Evolutionary conservation across 164 flowering plant genomes (phyloP).

Genomic region (Amborella trichopoda): DNA sequence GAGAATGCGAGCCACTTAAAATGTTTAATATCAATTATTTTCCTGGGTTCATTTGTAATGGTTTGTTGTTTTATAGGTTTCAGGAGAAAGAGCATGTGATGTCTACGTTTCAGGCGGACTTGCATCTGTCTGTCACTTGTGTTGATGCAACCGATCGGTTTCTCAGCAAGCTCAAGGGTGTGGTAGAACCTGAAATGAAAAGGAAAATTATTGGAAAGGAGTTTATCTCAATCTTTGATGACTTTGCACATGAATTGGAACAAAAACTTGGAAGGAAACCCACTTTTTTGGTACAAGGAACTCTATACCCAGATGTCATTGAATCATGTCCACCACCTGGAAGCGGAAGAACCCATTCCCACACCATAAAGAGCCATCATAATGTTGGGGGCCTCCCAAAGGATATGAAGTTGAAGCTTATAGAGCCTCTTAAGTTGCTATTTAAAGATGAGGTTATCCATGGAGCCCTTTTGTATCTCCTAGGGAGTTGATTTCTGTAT

Average conservation of each 20-base stretch:
- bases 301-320: constrained; percentile 94
- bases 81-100: constrained; percentile 85
- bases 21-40: no score
- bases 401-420: constrained; percentile 95
- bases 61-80: constrained; percentile 37
- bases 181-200: constrained; percentile 78
- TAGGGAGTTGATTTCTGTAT: neutral
- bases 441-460: constrained; percentile 90
- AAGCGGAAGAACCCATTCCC: constrained; percentile 85
- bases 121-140: constrained; percentile 88
- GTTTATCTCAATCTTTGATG: constrained; percentile 74
- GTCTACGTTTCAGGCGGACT: constrained; percentile 78
- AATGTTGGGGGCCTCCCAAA: constrained; percentile 99
- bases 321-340: constrained; percentile 99
- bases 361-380: constrained; percentile 98
- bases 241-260: constrained; percentile 70
- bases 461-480: neutral
- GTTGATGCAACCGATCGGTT: constrained; percentile 74
- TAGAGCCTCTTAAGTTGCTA: constrained; percentile 92
- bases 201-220: constrained; percentile 94
- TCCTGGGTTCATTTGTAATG: no score
- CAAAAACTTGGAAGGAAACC: constrained; percentile 55
- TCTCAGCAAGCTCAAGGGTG: constrained; percentile 77
- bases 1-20: no score
- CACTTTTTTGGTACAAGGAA: constrained; percentile 84